These are phyloP conservation scores for Sporothrix humicola DNA, from an alignment of 2,329 filamentous ascomycete species.

Conservation along the genomic window DNA sequence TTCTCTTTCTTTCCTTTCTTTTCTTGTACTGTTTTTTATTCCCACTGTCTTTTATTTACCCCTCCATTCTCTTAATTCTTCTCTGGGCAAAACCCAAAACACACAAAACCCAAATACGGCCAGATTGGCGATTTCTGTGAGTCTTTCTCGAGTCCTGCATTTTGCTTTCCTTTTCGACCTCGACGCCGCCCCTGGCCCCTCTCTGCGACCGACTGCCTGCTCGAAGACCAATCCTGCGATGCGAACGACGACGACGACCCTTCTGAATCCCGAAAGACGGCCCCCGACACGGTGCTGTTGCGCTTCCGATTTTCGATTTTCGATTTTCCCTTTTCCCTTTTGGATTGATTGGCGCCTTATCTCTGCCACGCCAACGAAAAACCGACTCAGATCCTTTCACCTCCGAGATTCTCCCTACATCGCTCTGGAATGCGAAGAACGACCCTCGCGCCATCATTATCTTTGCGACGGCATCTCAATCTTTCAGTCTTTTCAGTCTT, in stretches of 20 bases:
- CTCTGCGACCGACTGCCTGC: constrained; percentile 8
- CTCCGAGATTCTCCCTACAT: not conserved
- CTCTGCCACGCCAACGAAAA: constrained; percentile 5
- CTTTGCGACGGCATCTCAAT: too few relatives aligned
- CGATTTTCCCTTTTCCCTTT: too few relatives aligned
- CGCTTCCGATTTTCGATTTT: not conserved
- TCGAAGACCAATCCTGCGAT: not conserved
- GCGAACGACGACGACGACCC: constrained; percentile 3
- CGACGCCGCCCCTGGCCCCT: not conserved
- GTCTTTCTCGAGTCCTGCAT: constrained; percentile 9
- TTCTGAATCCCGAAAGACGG: not conserved
- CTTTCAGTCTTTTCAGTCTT: not conserved
- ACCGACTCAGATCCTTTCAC: not conserved
- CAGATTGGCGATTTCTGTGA: constrained; percentile 33
- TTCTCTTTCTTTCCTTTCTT: constrained; percentile 28
- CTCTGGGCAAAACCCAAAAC: constrained; percentile 7
- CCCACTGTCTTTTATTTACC: constrained; percentile 15
- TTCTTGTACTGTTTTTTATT: constrained; percentile 23
- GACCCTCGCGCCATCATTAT: constrained; percentile 7
- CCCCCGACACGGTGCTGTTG: not conserved
- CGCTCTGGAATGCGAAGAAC: not conserved
- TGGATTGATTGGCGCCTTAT: constrained; percentile 21
- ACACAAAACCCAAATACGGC: not conserved
- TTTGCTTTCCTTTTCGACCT: constrained; percentile 12
- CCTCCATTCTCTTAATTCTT: constrained; percentile 12